Conservation (phyloP, 1,284 basidiomycete genomes). For the Melampsora occidentalis region DNA sequence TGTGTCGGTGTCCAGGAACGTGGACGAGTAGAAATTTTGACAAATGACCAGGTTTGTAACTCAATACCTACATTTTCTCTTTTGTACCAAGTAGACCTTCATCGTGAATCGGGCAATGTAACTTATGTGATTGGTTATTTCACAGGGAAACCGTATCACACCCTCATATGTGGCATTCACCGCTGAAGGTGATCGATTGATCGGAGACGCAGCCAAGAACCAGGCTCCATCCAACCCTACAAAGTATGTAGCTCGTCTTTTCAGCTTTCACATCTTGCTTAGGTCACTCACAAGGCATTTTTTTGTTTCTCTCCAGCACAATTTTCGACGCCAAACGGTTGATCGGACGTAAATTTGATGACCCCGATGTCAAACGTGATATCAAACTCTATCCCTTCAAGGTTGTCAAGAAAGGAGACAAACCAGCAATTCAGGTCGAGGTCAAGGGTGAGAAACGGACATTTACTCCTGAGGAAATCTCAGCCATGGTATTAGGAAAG, state of each 20-base stretch:
- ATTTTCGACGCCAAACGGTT: constrained; percentile 97
- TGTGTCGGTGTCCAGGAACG: constrained; percentile 77
- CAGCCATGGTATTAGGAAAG: constrained; percentile 90
- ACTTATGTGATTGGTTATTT: constrained; percentile 57
- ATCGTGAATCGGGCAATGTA: neutral
- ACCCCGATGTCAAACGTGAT: constrained; percentile 62
- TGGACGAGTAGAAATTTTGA: constrained; percentile 92
- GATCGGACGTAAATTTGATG: constrained; percentile 64
- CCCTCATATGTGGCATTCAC: constrained; percentile 80
- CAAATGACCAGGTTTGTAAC: constrained; percentile 62
- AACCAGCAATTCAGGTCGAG: constrained; percentile 52
- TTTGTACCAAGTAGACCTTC: neutral
- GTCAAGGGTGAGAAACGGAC: constrained; percentile 51
- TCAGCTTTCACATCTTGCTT: constrained; percentile 62
- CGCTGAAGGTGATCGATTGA: constrained; percentile 77
- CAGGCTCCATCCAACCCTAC: constrained; percentile 60
- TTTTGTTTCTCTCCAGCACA: constrained; percentile 81
- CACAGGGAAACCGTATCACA: constrained; percentile 91
- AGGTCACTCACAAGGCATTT: neutral
- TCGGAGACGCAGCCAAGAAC: constrained; percentile 64
- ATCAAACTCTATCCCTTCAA: constrained; percentile 59
- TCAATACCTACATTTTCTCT: neutral
- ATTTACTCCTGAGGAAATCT: constrained; percentile 73
- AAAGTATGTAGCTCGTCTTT: constrained; percentile 50
- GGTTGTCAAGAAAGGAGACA: constrained; percentile 56